Evolutionary conservation across 768 basidiomycete genomes (phyloP), one percentile per base, ranked within the genome.

Genomic region (Kwoniella botswanensis): DNA sequence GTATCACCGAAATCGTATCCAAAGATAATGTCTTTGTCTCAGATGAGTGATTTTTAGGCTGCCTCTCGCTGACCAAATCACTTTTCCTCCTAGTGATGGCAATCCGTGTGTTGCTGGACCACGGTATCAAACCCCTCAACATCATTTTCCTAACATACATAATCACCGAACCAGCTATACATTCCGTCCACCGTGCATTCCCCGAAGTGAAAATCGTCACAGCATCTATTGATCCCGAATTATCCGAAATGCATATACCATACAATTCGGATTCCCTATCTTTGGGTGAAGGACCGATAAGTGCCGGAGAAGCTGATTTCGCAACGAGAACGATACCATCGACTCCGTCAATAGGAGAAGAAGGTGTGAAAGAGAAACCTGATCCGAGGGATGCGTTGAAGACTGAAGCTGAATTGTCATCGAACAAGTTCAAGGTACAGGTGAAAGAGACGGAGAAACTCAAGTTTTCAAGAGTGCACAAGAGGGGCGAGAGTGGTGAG

Each of bases 81-180:
- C 35, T 35, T 35, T 35, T 35, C 35, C 35, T 35, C 35, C 6
- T 35, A 21, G 92, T 98, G 82, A 98, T 98, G 96, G 91, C 94
- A 0, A 92, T 99, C 71, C 91, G 96, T 35, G 88, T 96, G 12
- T 85, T 98, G 11, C 87, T 98, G 18, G 96, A 99, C 80, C 96
- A 99, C 75, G 94, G 96, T 13, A 90, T 96, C 18, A 88, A 82
- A 66, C 77, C 79, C 68, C 64, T 65, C 13, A 69, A 83, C 76
- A 95, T 97, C 74, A 89, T 97, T 67, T 95, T 95, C 78, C 88
- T 94, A 15, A 91, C 93, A 0, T 93, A 96, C 85, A 86, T 98
- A 10, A 91, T 96, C 59, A 91, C 94, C 7, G 87, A 89, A n/a
- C 87, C 86, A 17, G 94, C 94, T 18, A 92, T 97, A 21, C 87